Evolutionary conservation across 768 basidiomycete genomes (phyloP), one percentile per base, ranked within the genome.

Genomic region (Tricholoma matsutake): DNA sequence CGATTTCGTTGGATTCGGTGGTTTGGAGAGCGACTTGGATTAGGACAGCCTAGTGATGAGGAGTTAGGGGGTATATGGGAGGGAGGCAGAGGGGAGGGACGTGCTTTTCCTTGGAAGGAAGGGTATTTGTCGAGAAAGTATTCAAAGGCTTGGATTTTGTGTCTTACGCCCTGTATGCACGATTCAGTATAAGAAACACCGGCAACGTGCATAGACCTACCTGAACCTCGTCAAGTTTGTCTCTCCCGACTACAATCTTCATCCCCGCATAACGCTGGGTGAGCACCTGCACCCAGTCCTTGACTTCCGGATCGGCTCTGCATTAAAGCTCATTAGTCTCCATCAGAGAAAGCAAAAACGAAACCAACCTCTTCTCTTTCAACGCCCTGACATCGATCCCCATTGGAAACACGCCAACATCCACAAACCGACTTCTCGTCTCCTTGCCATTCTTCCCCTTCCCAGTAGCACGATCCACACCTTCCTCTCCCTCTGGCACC

Each of bases 11-110:
- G 63, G 82, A 83, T 63, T 89, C 83, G 1, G 90, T 89, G 0
- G 92, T 94, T 63, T 91, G 88, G 3, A 95, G 80, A 0, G 94
- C 92, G 4, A 95, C 88, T 74, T 95, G 94, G 56, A 95, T 92
- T 45, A 95, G 83, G 13, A 94, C 87, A 51, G 88, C 85, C 84
- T 89, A 25, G 25, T 4, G 11, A 22, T 16, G 43, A 28, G 18
- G 22, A 55, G 43, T 14, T 39, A 37, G 25, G 18, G 3, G 22
- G 25, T n/a, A 16, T 18, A 1, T n/a, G 16, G 11, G 8, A 45
- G 32, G 5, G 28, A 16, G 34, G 25, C 22, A 3, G 22, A 28
- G 34, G 20, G 6, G 31, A 58, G 5, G 16, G 16, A 54, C 60
- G 5, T 53, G 86, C 88, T 75, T 90, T 90, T 51, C 87, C 87